Conservation (phyloP, 164 flowering plant genomes). For the Chimonanthus praecox region DNA sequence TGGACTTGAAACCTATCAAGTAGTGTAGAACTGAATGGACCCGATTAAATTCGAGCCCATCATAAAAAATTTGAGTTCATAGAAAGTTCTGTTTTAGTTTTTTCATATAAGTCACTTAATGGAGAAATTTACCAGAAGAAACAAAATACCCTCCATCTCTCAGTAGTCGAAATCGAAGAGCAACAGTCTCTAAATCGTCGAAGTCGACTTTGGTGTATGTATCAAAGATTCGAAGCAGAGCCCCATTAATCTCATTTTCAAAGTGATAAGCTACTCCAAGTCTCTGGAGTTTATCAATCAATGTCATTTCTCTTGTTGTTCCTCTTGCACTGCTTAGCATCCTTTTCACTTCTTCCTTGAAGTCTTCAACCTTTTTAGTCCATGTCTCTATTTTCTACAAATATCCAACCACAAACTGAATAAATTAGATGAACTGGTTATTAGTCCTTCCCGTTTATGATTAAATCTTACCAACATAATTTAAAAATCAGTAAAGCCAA, state of each 20-base stretch:
- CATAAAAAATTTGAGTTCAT: too few relatives aligned
- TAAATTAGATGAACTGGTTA: neutral
- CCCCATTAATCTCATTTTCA: neutral
- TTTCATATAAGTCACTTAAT: too few relatives aligned
- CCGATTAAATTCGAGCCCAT: too few relatives aligned
- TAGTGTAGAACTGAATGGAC: too few relatives aligned
- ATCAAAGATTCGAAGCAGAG: neutral
- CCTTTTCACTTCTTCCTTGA: neutral
- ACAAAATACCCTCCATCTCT: neutral
- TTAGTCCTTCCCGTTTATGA: too few relatives aligned
- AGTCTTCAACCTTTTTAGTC: neutral
- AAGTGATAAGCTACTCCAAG: slow-evolving; percentile 2
- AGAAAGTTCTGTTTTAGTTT: too few relatives aligned
- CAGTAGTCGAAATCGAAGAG: neutral
- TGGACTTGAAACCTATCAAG: too few relatives aligned
- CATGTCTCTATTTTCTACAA: neutral
- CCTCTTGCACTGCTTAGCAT: neutral
- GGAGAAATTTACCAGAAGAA: neutral
- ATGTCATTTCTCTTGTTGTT: neutral
- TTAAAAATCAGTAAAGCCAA: too few relatives aligned
- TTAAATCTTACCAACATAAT: too few relatives aligned
- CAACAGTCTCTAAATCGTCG: neutral
- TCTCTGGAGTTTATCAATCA: neutral
- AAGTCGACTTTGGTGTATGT: neutral
- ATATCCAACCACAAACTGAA: neutral